Evolutionary conservation across 2,329 filamentous ascomycete genomes (phyloP).

Genomic region (Fusarium heterosporum): DNA sequence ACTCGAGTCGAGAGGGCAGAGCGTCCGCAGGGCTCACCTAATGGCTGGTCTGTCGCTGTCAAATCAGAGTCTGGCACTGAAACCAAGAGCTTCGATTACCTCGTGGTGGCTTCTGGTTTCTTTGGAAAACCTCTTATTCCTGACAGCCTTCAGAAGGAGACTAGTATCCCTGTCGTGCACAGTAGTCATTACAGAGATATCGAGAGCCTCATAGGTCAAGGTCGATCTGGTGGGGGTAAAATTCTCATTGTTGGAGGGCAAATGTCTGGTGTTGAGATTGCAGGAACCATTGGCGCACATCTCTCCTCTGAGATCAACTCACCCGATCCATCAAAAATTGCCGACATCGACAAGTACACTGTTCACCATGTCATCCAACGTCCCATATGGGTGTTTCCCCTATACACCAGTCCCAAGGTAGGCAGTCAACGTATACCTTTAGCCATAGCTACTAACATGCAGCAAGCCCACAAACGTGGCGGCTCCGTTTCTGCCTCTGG

Average conservation of each 20-base stretch:
- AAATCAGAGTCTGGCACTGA: conserved; percentile 53
- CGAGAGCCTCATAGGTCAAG: conserved; percentile 57
- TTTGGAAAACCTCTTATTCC: conserved; percentile 73
- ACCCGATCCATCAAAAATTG: conserved; percentile 56
- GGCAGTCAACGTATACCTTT: not conserved
- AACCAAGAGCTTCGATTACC: conserved; percentile 72
- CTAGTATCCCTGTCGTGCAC: conserved; percentile 68
- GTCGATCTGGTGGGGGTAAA: conserved; percentile 61
- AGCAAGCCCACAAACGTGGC: conserved; percentile 58
- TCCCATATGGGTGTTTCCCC: conserved; percentile 78
- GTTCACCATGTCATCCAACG: conserved; percentile 77
- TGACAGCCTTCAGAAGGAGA: conserved; percentile 52
- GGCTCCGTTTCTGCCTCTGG: conserved; percentile 76
- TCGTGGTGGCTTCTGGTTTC: conserved; percentile 81
- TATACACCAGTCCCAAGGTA: conserved; percentile 65
- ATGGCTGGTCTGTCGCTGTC: conserved; percentile 58
- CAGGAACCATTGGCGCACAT: conserved; percentile 76
- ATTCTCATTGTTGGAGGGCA: conserved; percentile 83
- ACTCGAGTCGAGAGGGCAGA: conserved; percentile 59
- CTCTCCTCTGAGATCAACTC: conserved; percentile 72
- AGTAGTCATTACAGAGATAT: conserved; percentile 75
- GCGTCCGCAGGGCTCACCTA: conserved; percentile 50
- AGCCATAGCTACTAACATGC: not conserved
- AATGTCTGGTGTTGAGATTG: conserved; percentile 84
- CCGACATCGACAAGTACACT: conserved; percentile 62